Base-by-base conservation (phyloP, 306 rosid genomes). In the Vachellia pachyceras region DNA sequence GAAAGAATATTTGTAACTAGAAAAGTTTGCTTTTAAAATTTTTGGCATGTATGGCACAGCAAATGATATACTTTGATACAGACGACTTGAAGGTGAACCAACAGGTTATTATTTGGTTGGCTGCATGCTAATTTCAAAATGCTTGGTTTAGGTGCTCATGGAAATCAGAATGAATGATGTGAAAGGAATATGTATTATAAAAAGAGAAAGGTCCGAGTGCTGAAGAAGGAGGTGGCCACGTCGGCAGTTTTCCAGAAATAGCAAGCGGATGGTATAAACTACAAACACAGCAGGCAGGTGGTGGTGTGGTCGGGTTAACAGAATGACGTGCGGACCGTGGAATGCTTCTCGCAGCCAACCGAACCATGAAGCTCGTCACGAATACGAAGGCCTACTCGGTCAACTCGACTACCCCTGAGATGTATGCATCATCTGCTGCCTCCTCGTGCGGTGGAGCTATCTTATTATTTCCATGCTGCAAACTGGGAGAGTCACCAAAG, bases 401-500 rank as follows among this genome's bases (percentile, higher is more conserved):
- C 54, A 47, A 49, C 55, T 5, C 55, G 14, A 13, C 52, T 6
- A 18, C 14, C 13, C 55, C 55, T 49, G 55, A 15, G 14, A 49
- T 49, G 5, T 15, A 49, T 5, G 20, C 55, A 14, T 49, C 20
- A 14, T 49, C 55, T 49, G 15, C 55, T 49, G 13, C 49, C 49
- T 45, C 49, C 1, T 49, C 1, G n/a, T 18, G n/a, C 14, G 6
- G 54, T 20, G 12, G 2, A n/a, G 29, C 20, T 20, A 8, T 55
- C 20, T 55, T 20, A 55, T 55, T 55, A n/a, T 12, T 54, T 17
- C 60, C n/a, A 54, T 54, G n/a, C 60, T 54, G 23, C 58, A 74
- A 69, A 77, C 44, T 82, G 81, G 75, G 40, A 69, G 58, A 37
- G 63, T 2, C 33, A 29, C 33, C 33, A 29, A 2, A 29, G 2